These are phyloP conservation scores for Chrysopogon serrulatus DNA, from an alignment of 176 grass and related monocot genomes.

Conservation along the genomic window DNA sequence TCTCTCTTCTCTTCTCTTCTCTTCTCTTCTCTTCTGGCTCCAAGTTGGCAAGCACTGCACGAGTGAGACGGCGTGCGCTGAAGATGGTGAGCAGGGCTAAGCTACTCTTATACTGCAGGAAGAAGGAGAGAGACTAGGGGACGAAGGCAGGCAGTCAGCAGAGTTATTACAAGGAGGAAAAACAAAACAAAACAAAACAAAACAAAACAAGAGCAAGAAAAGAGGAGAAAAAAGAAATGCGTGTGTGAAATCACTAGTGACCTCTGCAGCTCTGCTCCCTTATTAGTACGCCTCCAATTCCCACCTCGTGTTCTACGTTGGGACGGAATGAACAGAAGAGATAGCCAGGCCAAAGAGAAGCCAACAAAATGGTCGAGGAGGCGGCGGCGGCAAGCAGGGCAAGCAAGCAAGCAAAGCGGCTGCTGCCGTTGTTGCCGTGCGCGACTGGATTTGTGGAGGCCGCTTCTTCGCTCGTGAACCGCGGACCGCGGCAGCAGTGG, in stretches of 20 bases:
- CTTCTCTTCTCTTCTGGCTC: neutral
- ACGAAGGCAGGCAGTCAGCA: no score
- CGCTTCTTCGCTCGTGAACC: neutral
- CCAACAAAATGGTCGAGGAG: neutral
- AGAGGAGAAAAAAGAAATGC: neutral
- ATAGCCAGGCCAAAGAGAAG: neutral
- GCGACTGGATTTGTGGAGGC: neutral
- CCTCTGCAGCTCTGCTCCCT: neutral
- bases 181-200: constrained; percentile 15
- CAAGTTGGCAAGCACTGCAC: neutral
- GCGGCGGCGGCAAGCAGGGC: neutral
- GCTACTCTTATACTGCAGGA: neutral
- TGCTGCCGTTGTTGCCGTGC: neutral
- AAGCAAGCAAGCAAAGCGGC: neutral
- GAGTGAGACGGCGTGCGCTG: neutral
- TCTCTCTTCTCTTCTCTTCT: neutral
- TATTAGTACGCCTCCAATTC: neutral
- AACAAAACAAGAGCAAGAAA: neutral
- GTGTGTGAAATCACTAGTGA: constrained; percentile 16
- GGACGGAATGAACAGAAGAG: neutral
- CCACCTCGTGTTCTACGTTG: neutral
- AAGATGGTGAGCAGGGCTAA: neutral
- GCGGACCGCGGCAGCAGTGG: neutral
- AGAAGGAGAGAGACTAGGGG: neutral
- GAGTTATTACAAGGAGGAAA: neutral